Conservation (phyloP, 2,329 filamentous ascomycete species). For the Pezicula rhizophila region DNA sequence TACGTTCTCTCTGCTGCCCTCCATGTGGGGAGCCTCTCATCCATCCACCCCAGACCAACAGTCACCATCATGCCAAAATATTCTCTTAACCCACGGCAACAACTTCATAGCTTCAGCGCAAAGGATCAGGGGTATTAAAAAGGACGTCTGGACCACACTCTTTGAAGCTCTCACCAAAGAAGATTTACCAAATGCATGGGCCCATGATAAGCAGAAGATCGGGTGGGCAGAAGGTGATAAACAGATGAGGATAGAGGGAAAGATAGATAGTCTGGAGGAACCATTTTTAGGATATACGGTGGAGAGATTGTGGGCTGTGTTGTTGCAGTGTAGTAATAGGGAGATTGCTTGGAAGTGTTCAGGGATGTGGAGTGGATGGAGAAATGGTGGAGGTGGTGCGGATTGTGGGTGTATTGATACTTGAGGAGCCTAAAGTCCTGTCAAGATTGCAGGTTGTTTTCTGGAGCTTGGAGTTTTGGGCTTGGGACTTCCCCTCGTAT, state of each 20-base stretch:
- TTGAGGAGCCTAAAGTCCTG: too few species aligned
- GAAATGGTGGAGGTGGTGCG: slow-evolving; percentile 12
- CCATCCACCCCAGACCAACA: slow-evolving; percentile 3
- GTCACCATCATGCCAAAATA: slow-evolving; percentile 24
- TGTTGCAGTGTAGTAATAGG: slow-evolving; percentile 27
- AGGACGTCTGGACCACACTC: slow-evolving; percentile 21
- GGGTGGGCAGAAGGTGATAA: slow-evolving; percentile 13
- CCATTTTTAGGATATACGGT: slow-evolving; percentile 30
- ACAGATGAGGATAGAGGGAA: slow-evolving; percentile 16
- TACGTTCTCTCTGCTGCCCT: slow-evolving; percentile 29
- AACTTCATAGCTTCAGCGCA: slow-evolving; percentile 40
- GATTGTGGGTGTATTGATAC: slow-evolving; percentile 19
- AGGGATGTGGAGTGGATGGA: slow-evolving; percentile 14
- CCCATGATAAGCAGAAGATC: slow-evolving; percentile 20
- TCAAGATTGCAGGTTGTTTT: too few species aligned
- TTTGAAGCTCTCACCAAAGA: slow-evolving; percentile 19
- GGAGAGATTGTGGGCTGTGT: slow-evolving; percentile 31
- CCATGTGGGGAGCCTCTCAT: slow-evolving; percentile 28
- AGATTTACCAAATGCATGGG: slow-evolving; percentile 20
- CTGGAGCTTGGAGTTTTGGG: too few species aligned
- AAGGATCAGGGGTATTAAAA: slow-evolving; percentile 30
- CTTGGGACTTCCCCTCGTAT: too few species aligned
- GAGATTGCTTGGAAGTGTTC: slow-evolving; percentile 25
- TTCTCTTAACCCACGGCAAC: slow-evolving; percentile 38
- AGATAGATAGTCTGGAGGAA: slow-evolving; percentile 20